Conservation (phyloP, 129 eudicot genomes). For the Escallonia rubra region DNA sequence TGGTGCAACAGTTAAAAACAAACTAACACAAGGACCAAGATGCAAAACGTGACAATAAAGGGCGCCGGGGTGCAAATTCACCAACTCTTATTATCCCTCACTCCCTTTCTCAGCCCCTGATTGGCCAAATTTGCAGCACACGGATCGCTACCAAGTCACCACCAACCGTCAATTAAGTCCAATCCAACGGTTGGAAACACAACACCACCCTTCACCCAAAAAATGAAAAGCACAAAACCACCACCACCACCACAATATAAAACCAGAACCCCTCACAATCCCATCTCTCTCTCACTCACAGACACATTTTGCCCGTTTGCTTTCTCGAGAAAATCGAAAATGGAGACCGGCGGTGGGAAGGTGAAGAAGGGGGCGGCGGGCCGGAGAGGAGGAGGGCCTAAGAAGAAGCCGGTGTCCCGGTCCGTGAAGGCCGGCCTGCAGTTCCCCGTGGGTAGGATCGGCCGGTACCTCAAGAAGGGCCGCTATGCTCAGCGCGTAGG, state of each 20-base stretch:
- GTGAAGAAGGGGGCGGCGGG: constrained; percentile 33
- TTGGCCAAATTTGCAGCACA: neutral
- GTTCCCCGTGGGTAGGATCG: constrained; percentile 47
- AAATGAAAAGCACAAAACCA: neutral
- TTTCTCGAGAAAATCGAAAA: constrained; percentile 4
- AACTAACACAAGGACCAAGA: too few species aligned
- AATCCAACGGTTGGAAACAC: neutral
- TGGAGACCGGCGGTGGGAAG: constrained; percentile 24
- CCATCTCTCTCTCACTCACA: neutral
- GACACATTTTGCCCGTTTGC: too few species aligned
- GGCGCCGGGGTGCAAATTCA: too few species aligned
- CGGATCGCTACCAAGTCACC: neutral
- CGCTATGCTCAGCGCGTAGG: constrained; percentile 38
- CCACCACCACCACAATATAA: neutral
- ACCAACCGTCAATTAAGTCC: constrained; percentile 4
- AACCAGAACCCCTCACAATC: neutral
- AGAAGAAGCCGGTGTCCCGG: constrained; percentile 38
- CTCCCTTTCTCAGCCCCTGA: neutral
- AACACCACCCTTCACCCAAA: neutral
- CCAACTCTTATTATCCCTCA: too few species aligned
- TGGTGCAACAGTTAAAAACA: too few species aligned
- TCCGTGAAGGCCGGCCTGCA: constrained; percentile 45
- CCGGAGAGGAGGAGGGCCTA: constrained; percentile 35
- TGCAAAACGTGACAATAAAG: too few species aligned
- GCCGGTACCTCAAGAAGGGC: constrained; percentile 36